Conservation (phyloP, 2,329 filamentous ascomycete genomes). For the Leptographium radiaticola region DNA sequence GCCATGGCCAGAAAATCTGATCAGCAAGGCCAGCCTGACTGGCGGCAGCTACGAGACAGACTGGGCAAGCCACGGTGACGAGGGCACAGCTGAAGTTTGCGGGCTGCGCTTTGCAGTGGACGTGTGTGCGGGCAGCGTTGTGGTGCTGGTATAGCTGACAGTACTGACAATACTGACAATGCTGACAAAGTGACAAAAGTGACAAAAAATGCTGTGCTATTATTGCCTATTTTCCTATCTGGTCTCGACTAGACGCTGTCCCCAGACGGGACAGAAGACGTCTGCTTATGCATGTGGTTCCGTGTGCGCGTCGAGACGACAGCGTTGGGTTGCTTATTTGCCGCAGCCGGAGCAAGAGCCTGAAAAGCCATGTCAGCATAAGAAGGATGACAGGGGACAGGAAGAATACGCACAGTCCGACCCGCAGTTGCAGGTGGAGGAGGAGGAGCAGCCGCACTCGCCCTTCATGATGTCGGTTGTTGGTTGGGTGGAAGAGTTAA, state of each 20-base stretch:
- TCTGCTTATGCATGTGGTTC: too few species aligned
- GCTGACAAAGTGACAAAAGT: too few species aligned
- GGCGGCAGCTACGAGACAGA: neutral
- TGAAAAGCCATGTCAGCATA: conserved; percentile 4
- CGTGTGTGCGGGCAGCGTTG: neutral
- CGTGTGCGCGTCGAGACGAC: neutral
- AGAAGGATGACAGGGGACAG: neutral
- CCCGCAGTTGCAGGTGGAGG: conserved; percentile 20
- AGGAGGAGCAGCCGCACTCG: conserved; percentile 24
- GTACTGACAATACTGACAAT: too few species aligned
- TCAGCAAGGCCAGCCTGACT: too few species aligned
- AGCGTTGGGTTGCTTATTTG: conserved; percentile 16
- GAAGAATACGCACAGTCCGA: conserved; percentile 9
- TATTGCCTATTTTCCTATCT: neutral
- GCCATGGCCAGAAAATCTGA: neutral
- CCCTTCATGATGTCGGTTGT: conserved; percentile 21
- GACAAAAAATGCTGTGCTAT: too few species aligned
- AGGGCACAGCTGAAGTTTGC: neutral
- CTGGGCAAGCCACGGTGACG: neutral
- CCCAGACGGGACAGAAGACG: neutral
- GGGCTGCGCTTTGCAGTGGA: conserved; percentile 6
- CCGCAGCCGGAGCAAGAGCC: conserved; percentile 23
- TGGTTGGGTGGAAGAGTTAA: conserved; percentile 6
- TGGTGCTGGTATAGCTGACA: neutral
- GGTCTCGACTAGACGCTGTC: neutral